phyloP scores from a whole-genome alignment of 2,329 filamentous ascomycete species.

The Penicillium sclerotiorum region DNA sequence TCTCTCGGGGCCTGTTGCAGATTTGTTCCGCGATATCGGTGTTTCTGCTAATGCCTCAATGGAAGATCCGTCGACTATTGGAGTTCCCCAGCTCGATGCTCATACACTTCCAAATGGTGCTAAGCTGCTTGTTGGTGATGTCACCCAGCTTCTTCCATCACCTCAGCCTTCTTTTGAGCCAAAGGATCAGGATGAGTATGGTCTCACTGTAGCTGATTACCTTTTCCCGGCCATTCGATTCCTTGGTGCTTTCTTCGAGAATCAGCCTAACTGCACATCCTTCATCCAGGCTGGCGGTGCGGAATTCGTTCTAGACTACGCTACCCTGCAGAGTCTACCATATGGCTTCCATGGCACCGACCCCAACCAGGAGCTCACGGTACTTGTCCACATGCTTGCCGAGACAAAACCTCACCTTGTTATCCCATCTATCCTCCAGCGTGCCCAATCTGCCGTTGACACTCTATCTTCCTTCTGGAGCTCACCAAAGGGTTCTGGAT shows the following conservation, averaged over 20 bases:
- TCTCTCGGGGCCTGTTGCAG: constrained; percentile 58
- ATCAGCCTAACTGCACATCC: constrained; percentile 68
- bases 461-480: constrained; percentile 67
- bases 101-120: constrained; percentile 41
- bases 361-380: constrained; percentile 70
- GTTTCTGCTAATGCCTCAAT: constrained; percentile 27
- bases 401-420: constrained; percentile 80
- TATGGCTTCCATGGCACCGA: constrained; percentile 69
- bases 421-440: constrained; percentile 76
- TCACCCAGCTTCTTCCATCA: constrained; percentile 30
- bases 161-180: constrained; percentile 39
- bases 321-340: constrained; percentile 77
- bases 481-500: constrained; percentile 57
- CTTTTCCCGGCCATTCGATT: constrained; percentile 78
- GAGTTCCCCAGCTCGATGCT: constrained; percentile 32
- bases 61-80: constrained; percentile 27
- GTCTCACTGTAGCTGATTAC: constrained; percentile 66
- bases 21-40: constrained; percentile 40
- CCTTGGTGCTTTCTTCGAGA: constrained; percentile 74
- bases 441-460: constrained; percentile 70
- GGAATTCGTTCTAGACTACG: constrained; percentile 81
- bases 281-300: constrained; percentile 81
- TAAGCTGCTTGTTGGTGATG: constrained; percentile 35
- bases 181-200: constrained; percentile 53
- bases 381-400: constrained; percentile 74